These are phyloP conservation scores for Tephrocybe rancida DNA, from an alignment of 768 basidiomycete genomes.

Conservation along the genomic window DNA sequence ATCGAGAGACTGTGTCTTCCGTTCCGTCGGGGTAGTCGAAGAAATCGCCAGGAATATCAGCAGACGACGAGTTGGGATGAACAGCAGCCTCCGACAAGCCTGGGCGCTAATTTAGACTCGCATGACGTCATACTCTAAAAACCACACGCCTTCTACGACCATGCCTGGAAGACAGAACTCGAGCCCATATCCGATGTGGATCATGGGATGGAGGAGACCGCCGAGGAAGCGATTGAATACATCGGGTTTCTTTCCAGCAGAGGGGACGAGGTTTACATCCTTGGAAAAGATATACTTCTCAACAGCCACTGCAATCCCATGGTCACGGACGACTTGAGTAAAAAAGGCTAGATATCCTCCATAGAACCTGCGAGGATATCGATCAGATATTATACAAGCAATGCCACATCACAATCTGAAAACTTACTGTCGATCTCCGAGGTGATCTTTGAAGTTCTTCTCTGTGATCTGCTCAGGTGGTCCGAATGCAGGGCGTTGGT, in stretches of 20 bases:
- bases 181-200: constrained; percentile 64
- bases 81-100: constrained; percentile 61
- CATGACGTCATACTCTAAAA: constrained; percentile 3
- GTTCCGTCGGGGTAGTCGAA: constrained; percentile 2
- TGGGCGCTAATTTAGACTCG: constrained; percentile 19
- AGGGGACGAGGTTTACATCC: constrained; percentile 43
- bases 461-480: constrained; percentile 48
- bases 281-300: constrained; percentile 60
- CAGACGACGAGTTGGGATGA: constrained; percentile 36
- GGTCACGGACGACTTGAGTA: constrained; percentile 35
- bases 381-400: background rate
- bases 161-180: constrained; percentile 66
- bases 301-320: constrained; percentile 43
- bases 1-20: constrained; percentile 12
- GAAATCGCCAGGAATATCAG: constrained; percentile 19
- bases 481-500: constrained; percentile 37
- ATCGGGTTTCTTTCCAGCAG: constrained; percentile 33
- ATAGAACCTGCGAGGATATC: constrained; percentile 45
- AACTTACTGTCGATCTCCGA: constrained; percentile 58
- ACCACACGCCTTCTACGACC: constrained; percentile 58
- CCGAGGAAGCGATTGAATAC: constrained; percentile 55
- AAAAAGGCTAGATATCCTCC: constrained; percentile 55
- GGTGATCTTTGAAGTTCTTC: constrained; percentile 53
- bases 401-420: background rate
- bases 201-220: constrained; percentile 66